Evolutionary conservation across 1,284 basidiomycete species (phyloP).

Genomic region (Ustilago vetiveriae): DNA sequence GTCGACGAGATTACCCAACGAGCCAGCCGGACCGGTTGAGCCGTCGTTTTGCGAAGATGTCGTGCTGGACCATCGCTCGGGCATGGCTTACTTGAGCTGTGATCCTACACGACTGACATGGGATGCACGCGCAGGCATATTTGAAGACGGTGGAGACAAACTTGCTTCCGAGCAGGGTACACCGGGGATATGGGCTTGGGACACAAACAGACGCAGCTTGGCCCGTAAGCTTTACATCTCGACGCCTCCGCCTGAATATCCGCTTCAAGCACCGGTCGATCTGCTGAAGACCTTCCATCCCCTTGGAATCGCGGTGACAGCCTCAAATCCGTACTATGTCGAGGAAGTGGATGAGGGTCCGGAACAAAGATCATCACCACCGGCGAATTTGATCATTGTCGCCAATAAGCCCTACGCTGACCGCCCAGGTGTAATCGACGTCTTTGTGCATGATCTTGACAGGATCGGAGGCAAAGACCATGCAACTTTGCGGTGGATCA

Average conservation of each 20-base stretch:
- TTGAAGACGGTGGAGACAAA: constrained; percentile 26
- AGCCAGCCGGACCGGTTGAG: constrained; percentile 38
- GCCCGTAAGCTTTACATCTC: constrained; percentile 42
- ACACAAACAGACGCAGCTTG: constrained; percentile 23
- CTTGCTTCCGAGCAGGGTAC: constrained; percentile 19
- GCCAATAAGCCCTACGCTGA: constrained; percentile 49
- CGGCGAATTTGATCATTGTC: constrained; percentile 44
- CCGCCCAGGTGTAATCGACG: constrained; percentile 43
- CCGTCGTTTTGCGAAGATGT: constrained; percentile 54
- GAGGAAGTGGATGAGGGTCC: constrained; percentile 22
- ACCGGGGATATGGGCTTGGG: constrained; percentile 52
- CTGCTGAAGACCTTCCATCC: constrained; percentile 46
- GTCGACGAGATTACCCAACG: constrained; percentile 23
- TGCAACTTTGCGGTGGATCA: constrained; percentile 46
- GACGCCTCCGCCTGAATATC: constrained; percentile 34
- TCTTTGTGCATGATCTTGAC: constrained; percentile 53
- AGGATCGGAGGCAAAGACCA: constrained; percentile 32
- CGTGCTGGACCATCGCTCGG: constrained; percentile 38
- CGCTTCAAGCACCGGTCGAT: constrained; percentile 26
- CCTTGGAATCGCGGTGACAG: constrained; percentile 43
- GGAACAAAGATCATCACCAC: constrained; percentile 23
- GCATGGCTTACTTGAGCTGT: constrained; percentile 53
- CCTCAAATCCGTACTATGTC: constrained; percentile 37
- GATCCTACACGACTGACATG: constrained; percentile 50
- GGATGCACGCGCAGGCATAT: constrained; percentile 45